Conservation (phyloP, 352 stramenopile species). For the Pythium monospermum region DNA sequence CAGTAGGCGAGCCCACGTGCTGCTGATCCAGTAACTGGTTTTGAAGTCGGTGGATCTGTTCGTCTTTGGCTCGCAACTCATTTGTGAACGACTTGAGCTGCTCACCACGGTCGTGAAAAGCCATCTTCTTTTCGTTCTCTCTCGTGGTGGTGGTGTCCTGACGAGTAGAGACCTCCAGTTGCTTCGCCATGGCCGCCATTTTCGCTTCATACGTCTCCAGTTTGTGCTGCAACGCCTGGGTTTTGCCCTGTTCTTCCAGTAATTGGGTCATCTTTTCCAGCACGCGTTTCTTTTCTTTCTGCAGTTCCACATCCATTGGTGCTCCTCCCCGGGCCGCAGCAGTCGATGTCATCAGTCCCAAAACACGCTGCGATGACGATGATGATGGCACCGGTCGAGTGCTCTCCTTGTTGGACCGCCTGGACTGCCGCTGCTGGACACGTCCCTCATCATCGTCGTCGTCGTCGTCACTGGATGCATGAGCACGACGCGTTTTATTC, state of each 20-base stretch:
- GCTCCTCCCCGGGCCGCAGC: too few relatives aligned
- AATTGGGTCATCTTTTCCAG: constrained; percentile 66
- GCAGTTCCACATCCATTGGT: constrained; percentile 27
- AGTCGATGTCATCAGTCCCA: too few relatives aligned
- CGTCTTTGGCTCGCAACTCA: constrained; percentile 28
- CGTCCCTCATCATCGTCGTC: too few relatives aligned
- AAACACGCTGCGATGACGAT: too few relatives aligned
- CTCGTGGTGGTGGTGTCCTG: too few relatives aligned
- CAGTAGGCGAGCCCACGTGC: constrained; percentile 1
- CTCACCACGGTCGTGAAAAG: constrained; percentile 20
- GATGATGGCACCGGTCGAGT: not conserved
- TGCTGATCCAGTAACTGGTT: constrained; percentile 34
- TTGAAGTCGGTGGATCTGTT: constrained; percentile 27
- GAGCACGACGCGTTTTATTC: too few relatives aligned
- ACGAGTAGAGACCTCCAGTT: constrained; percentile 19
- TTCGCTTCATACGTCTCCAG: constrained; percentile 35
- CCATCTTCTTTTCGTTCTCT: too few relatives aligned
- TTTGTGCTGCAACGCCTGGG: constrained; percentile 43
- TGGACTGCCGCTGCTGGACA: not conserved
- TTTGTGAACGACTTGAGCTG: constrained; percentile 29
- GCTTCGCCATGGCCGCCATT: constrained; percentile 24
- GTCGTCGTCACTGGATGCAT: not conserved
- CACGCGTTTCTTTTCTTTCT: constrained; percentile 66
- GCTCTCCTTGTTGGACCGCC: not conserved
- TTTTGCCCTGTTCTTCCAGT: constrained; percentile 61